Evolutionary conservation across 495 filamentous ascomycete genomes (phyloP).

Genomic region (Talaromyces wortmannii): DNA sequence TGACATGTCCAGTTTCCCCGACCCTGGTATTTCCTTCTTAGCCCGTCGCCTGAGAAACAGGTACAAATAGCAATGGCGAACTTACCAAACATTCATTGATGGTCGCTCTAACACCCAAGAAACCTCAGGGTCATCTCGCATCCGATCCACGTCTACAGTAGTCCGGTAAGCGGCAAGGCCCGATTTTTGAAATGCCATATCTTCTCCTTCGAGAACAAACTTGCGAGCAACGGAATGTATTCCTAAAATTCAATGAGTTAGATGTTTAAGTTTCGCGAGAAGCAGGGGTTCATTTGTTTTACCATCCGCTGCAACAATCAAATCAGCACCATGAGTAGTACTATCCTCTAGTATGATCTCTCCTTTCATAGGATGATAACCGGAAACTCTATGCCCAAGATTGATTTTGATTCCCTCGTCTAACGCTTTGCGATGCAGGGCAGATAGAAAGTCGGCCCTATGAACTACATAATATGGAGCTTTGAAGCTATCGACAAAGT

Average conservation of each 20-base stretch:
- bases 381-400: conserved; percentile 12
- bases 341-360: conserved; percentile 14
- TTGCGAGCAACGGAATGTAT: conserved; percentile 27
- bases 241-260: conserved; percentile 11
- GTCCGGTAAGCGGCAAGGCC: conserved; percentile 36
- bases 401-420: conserved; percentile 24
- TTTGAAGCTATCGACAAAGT: conserved; percentile 23
- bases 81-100: conserved; percentile 33
- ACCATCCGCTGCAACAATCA: conserved; percentile 40
- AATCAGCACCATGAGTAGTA: conserved; percentile 14
- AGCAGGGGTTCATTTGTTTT: conserved; percentile 1
- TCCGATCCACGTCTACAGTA: conserved; percentile 30
- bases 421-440: conserved; percentile 19
- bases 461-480: conserved; percentile 39
- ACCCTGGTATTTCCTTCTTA: conserved; percentile 12
- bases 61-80: background rate
- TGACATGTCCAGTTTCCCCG: conserved; percentile 33
- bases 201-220: conserved; percentile 8
- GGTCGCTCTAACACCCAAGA: conserved; percentile 32
- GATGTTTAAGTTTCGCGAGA: background rate
- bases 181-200: conserved; percentile 11
- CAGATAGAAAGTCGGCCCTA: conserved; percentile 32
- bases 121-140: conserved; percentile 26
- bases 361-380: conserved; percentile 11
- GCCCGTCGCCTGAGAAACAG: background rate